A percentile compares a stretch with the other conserved stretches of the same genome.
These are phyloP conservation scores for Quercus dentata DNA, from an alignment of 306 rosid species.

Conservation along the genomic window DNA sequence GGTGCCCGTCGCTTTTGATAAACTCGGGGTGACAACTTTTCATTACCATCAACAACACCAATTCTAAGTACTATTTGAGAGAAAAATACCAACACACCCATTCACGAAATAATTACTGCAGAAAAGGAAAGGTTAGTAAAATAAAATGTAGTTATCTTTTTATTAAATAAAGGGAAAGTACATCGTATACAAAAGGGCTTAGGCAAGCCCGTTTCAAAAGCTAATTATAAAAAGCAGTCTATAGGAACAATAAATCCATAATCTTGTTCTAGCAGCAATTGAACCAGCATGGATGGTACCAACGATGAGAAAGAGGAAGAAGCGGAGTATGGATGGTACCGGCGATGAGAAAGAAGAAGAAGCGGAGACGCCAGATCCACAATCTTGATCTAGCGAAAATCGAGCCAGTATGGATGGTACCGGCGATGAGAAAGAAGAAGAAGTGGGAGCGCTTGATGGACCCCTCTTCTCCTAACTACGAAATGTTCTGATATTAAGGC, in stretches of 20 bases:
- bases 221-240: conserved; percentile 50
- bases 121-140: too few species aligned
- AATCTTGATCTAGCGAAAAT: background rate
- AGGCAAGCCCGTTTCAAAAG: conserved; percentile 85
- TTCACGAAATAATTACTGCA: too few species aligned
- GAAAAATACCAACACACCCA: too few species aligned
- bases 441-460: background rate
- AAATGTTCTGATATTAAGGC: background rate
- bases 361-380: background rate
- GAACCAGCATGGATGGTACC: too few species aligned
- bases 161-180: too few species aligned
- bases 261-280: too few species aligned
- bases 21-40: too few species aligned
- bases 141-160: too few species aligned
- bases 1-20: too few species aligned
- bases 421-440: background rate
- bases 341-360: too few species aligned
- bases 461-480: background rate
- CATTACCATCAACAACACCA: too few species aligned
- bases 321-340: background rate
- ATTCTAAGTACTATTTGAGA: too few species aligned
- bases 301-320: conserved; percentile 34
- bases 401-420: background rate
- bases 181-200: conserved; percentile 49
- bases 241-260: background rate